Conservation (phyloP, 352 stramenopile species). For the Hyaloperonospora arabidopsidis region DNA sequence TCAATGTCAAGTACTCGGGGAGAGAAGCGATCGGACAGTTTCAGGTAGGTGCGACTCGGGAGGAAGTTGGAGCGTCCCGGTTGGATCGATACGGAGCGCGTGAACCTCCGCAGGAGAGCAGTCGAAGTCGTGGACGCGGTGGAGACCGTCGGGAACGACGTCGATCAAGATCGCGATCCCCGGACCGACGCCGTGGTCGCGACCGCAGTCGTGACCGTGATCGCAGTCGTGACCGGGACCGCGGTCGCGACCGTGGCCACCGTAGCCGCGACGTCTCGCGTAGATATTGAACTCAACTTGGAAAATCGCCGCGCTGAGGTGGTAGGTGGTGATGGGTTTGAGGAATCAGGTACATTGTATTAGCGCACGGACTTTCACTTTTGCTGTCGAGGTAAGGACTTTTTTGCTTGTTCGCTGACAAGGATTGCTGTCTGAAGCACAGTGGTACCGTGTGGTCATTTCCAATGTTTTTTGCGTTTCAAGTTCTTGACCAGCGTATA, state of each 20-base stretch:
- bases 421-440: not conserved
- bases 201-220: conserved; percentile 38
- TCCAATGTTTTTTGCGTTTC: not conserved
- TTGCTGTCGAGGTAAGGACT: conserved; percentile 5
- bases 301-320: conserved; percentile 1
- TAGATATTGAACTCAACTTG: conserved; percentile 22
- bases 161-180: conserved; percentile 22
- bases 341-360: conserved; percentile 12
- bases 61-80: conserved; percentile 22
- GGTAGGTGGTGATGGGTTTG: not conserved
- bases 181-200: conserved; percentile 36
- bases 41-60: conserved; percentile 26
- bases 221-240: conserved; percentile 33
- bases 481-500: not conserved
- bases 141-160: conserved; percentile 29
- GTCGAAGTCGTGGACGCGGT: conserved; percentile 42
- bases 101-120: conserved; percentile 24
- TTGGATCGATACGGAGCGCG: conserved; percentile 29
- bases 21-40: conserved; percentile 37
- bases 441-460: not conserved
- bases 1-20: conserved; percentile 85
- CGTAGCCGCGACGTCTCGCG: conserved; percentile 44
- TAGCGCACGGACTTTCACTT: conserved; percentile 6
- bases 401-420: not conserved
- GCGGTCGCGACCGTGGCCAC: conserved; percentile 42